These are phyloP conservation scores for Colletotrichum truncatum DNA, from an alignment of 2,329 filamentous ascomycete species.

Conservation along the genomic window DNA sequence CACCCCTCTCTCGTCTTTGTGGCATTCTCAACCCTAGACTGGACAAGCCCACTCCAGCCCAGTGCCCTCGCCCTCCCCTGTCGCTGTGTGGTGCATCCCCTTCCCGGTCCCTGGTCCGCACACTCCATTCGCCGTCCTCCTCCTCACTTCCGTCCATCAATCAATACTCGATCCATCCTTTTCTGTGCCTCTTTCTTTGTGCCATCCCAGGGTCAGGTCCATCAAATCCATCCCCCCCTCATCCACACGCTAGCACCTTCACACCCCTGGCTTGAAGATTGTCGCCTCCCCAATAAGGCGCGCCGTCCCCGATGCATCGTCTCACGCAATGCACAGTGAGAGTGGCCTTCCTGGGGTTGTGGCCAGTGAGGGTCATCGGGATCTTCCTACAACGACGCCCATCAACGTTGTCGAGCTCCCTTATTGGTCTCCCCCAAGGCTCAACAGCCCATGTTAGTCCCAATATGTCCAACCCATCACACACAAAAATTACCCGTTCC, in stretches of 20 bases:
- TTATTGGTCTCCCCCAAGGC: constrained; percentile 16
- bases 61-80: background rate
- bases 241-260: background rate
- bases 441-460: constrained; percentile 20
- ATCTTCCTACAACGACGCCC: constrained; percentile 26
- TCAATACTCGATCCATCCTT: background rate
- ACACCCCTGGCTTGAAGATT: constrained; percentile 12
- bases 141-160: constrained; percentile 8
- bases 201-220: constrained; percentile 13
- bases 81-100: background rate
- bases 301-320: constrained; percentile 19
- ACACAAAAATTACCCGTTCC: constrained; percentile 24
- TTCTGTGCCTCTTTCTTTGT: background rate
- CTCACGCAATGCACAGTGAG: constrained; percentile 15
- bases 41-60: too few relatives aligned
- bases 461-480: constrained; percentile 21
- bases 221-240: constrained; percentile 3
- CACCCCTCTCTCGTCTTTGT: background rate
- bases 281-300: constrained; percentile 24
- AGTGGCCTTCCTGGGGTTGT: background rate
- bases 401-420: background rate
- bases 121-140: background rate
- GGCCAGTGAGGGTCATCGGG: constrained; percentile 6
- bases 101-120: constrained; percentile 14
- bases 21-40: background rate